Evolutionary conservation across 2,329 filamentous ascomycete species (phyloP).

Genomic region (Diaporthe eres): DNA sequence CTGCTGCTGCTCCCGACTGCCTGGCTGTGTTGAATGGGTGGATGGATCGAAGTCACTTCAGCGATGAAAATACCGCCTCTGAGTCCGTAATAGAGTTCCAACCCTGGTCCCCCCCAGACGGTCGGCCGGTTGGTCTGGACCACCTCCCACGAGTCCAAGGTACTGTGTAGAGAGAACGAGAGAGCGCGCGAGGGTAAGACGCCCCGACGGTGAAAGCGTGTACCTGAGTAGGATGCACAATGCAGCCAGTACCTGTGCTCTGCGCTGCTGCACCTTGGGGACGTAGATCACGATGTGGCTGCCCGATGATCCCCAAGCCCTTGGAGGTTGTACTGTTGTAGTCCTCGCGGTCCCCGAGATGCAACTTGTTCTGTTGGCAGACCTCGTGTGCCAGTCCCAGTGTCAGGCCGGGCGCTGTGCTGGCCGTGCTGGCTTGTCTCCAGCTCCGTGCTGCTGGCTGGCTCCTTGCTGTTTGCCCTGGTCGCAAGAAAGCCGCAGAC

Average conservation of each 20-base stretch:
- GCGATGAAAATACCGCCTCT: constrained; percentile 31
- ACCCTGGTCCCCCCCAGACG: constrained; percentile 31
- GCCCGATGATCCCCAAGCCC: constrained; percentile 26
- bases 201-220: constrained; percentile 21
- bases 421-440: constrained; percentile 4
- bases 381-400: neutral
- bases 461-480: constrained; percentile 1
- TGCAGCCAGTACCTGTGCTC: constrained; percentile 29
- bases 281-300: constrained; percentile 32
- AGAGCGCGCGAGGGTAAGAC: constrained; percentile 14
- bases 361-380: constrained; percentile 13
- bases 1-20: constrained; percentile 24
- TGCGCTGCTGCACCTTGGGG: constrained; percentile 28
- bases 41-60: constrained; percentile 27
- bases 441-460: constrained; percentile 1
- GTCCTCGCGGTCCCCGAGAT: constrained; percentile 22
- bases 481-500: neutral
- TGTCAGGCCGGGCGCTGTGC: constrained; percentile 1
- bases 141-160: constrained; percentile 15
- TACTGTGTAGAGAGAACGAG: constrained; percentile 11
- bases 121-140: constrained; percentile 30
- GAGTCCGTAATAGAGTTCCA: constrained; percentile 30
- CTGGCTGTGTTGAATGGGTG: constrained; percentile 20
- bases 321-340: constrained; percentile 26
- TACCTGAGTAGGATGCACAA: constrained; percentile 32